phyloP scores from a whole-genome alignment of 331 rosid species.

The Phaseolus coccineus region DNA sequence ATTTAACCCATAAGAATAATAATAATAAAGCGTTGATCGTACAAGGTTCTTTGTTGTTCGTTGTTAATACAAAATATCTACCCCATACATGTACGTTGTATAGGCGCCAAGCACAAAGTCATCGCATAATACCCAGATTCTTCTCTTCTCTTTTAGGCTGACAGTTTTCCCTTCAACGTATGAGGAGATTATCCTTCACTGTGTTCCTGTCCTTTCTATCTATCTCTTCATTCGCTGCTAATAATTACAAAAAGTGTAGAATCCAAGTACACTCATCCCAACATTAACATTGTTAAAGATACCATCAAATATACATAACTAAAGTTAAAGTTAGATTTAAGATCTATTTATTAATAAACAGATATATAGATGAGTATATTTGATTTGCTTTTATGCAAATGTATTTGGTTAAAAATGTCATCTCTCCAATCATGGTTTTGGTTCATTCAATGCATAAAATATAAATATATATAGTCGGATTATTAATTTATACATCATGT shows the following conservation, averaged over 20 bases:
- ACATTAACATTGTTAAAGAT: too few relatives aligned
- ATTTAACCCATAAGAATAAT: neutral
- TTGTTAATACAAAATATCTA: neutral
- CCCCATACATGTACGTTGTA: neutral
- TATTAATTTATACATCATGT: too few relatives aligned
- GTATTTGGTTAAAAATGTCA: neutral
- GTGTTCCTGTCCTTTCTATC: neutral
- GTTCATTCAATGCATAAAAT: too few relatives aligned
- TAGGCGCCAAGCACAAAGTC: neutral
- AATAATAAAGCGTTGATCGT: neutral
- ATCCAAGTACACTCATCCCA: neutral
- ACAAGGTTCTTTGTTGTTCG: neutral
- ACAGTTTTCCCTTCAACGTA: neutral
- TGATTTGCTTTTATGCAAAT: too few relatives aligned
- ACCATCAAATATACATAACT: too few relatives aligned
- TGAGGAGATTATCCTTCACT: neutral
- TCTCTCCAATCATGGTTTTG: neutral
- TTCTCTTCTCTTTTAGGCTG: neutral
- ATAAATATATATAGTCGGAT: too few relatives aligned
- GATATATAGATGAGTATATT: too few relatives aligned
- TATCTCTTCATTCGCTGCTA: neutral
- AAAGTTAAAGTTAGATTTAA: too few relatives aligned
- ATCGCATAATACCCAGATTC: neutral
- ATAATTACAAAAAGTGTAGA: neutral
- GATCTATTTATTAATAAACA: too few relatives aligned